Conservation (phyloP, 2,329 filamentous ascomycete genomes). For the Fusarium haematococcum region DNA sequence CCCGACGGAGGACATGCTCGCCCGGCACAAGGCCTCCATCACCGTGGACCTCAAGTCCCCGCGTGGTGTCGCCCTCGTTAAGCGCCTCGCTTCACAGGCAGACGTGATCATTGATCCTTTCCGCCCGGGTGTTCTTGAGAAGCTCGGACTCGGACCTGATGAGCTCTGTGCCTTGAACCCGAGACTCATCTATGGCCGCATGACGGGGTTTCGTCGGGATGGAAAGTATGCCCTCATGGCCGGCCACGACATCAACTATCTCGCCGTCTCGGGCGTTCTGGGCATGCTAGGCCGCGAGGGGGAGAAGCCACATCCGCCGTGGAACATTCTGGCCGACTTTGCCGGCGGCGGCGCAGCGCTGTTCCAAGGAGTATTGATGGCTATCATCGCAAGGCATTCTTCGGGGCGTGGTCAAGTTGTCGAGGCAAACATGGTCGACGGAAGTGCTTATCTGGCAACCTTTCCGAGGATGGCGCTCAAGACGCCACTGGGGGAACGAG, state of each 20-base stretch:
- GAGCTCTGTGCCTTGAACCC: conserved; percentile 77
- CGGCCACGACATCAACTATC: conserved; percentile 96
- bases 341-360: conserved; percentile 88
- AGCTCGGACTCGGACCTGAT: conserved; percentile 80
- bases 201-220: conserved; percentile 91
- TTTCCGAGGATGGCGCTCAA: conserved; percentile 79
- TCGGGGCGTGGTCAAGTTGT: conserved; percentile 86
- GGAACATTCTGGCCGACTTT: conserved; percentile 90
- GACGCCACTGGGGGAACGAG: conserved; percentile 69
- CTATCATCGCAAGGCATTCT: conserved; percentile 73
- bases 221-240: conserved; percentile 90
- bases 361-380: conserved; percentile 85
- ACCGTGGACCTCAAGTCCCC: conserved; percentile 81
- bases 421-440: conserved; percentile 97
- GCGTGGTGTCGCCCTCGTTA: conserved; percentile 73
- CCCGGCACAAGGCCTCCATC: conserved; percentile 84
- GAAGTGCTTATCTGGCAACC: conserved; percentile 80
- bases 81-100: conserved; percentile 73
- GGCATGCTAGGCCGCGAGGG: conserved; percentile 77
- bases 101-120: conserved; percentile 95
- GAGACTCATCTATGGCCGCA: conserved; percentile 81
- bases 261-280: conserved; percentile 86
- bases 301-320: conserved; percentile 81
- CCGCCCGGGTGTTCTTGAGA: conserved; percentile 90
- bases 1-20: conserved; percentile 77